Conservation (phyloP, 2,329 filamentous ascomycete species). For the Camillea tinctor region DNA sequence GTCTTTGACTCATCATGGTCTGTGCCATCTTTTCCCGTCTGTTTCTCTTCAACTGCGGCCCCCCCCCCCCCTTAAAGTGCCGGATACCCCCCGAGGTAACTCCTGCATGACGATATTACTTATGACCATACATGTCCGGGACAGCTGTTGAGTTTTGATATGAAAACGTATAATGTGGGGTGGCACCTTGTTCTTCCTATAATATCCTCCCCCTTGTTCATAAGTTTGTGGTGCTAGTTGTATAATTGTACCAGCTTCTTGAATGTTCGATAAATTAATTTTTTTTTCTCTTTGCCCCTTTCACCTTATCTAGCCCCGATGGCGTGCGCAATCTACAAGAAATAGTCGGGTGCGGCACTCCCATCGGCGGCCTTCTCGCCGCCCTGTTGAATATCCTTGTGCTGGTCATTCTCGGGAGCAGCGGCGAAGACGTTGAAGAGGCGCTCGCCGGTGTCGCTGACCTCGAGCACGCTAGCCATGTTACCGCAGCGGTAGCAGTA, state of each 20-base stretch:
- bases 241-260: not conserved
- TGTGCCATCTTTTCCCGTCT: too few relatives aligned
- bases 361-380: slow-evolving; percentile 68
- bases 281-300: not conserved
- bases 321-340: slow-evolving; percentile 49
- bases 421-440: slow-evolving; percentile 99
- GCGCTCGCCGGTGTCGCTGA: slow-evolving; percentile 86
- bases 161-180: too few relatives aligned
- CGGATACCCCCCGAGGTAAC: too few relatives aligned
- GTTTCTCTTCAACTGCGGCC: too few relatives aligned
- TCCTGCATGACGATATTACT: too few relatives aligned
- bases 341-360: slow-evolving; percentile 67
- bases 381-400: slow-evolving; percentile 79
- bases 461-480: slow-evolving; percentile 94
- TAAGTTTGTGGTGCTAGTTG: not conserved
- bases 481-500: slow-evolving; percentile 97
- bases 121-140: too few relatives aligned
- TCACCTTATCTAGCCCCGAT: too few relatives aligned
- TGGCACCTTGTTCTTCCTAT: not conserved
- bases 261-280: not conserved
- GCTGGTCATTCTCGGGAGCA: slow-evolving; percentile 89
- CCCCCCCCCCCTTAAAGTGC: too few relatives aligned
- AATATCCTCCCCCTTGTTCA: not conserved
- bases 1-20: too few relatives aligned
- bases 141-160: too few relatives aligned